Evolutionary conservation across 1,139 yeast genomes (phyloP).

Genomic region (Lodderomyces beijingensis): DNA sequence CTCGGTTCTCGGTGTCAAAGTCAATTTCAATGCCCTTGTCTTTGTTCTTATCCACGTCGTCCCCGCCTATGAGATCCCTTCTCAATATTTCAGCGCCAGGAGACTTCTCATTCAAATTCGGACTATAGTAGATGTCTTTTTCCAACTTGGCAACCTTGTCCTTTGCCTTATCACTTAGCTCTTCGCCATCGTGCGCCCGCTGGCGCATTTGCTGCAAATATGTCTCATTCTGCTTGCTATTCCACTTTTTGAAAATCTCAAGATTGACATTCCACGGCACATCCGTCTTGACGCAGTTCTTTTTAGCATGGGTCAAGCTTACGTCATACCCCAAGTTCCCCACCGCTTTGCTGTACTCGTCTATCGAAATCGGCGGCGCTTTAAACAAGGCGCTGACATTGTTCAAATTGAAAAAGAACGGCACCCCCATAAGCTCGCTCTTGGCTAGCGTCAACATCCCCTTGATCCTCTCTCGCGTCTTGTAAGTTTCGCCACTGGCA

Average conservation of each 20-base stretch:
- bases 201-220: constrained; percentile 31
- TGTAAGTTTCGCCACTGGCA: constrained; percentile 6
- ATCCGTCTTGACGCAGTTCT: constrained; percentile 81
- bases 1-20: constrained; percentile 45
- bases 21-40: constrained; percentile 29
- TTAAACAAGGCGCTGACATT: constrained; percentile 71
- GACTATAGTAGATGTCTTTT: constrained; percentile 25
- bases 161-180: constrained; percentile 27
- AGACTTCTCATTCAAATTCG: constrained; percentile 35
- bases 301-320: constrained; percentile 84
- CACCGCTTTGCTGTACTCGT: constrained; percentile 69
- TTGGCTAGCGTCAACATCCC: constrained; percentile 89
- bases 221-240: constrained; percentile 37
- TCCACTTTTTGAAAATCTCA: constrained; percentile 68
- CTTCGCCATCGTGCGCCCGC: constrained; percentile 11
- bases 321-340: constrained; percentile 73
- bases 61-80: constrained; percentile 12
- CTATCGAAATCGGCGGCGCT: constrained; percentile 79
- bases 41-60: constrained; percentile 24
- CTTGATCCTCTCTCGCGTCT: constrained; percentile 72
- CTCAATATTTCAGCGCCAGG: constrained; percentile 63
- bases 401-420: constrained; percentile 82
- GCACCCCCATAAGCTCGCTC: constrained; percentile 60
- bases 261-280: constrained; percentile 83
- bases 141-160: constrained; percentile 21